Conservation (phyloP, 768 basidiomycete species). For the Clitopilus passeckerianus region DNA sequence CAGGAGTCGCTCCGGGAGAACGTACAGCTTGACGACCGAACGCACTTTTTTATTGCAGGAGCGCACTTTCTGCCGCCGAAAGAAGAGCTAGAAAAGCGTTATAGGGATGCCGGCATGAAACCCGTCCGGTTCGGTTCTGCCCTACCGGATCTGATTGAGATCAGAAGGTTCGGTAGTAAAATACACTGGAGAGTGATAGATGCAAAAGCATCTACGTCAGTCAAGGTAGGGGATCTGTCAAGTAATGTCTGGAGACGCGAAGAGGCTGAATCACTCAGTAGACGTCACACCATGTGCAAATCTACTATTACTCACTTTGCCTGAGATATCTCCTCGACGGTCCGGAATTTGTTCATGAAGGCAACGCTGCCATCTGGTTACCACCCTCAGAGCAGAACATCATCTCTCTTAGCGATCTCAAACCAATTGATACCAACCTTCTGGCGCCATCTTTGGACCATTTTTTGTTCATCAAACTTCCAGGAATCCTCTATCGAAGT, state of each 20-base stretch:
- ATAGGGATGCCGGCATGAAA: conserved; percentile 19
- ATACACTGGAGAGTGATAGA: conserved; percentile 45
- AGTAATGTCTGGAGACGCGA: not conserved
- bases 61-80: conserved; percentile 38
- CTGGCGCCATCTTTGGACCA: conserved; percentile 34
- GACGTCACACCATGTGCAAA: conserved; percentile 49
- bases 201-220: conserved; percentile 40
- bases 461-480: conserved; percentile 39
- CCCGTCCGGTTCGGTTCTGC: conserved; percentile 39
- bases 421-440: conserved; percentile 30
- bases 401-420: conserved; percentile 34
- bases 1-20: conserved; percentile 30
- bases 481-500: conserved; percentile 29
- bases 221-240: conserved; percentile 31
- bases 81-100: conserved; percentile 25
- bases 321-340: conserved; percentile 30
- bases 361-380: conserved; percentile 40
- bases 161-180: conserved; percentile 24
- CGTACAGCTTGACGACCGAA: conserved; percentile 35
- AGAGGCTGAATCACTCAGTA: conserved; percentile 9
- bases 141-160: conserved; percentile 46
- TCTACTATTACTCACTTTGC: conserved; percentile 46
- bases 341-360: conserved; percentile 25
- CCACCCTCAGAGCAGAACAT: conserved; percentile 32
- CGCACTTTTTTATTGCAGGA: conserved; percentile 41